A percentile compares a stretch with the other conserved stretches of the same genome.
Conservation (phyloP, 257 asterid species). For the Solanum lignicaule region DNA sequence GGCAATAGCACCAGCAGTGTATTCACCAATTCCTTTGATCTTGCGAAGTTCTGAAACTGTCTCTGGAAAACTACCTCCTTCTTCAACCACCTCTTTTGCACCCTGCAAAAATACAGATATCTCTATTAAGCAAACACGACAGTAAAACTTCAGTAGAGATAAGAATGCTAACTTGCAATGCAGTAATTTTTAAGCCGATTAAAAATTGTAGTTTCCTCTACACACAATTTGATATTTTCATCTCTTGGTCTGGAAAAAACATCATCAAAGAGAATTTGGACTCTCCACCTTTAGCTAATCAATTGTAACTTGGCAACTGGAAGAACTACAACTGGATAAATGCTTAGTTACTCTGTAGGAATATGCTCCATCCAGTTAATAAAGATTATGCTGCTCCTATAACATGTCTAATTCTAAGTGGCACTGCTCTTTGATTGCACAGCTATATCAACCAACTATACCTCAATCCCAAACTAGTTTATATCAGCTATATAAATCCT, state of each 20-base stretch:
- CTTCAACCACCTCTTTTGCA: slow-evolving; percentile 82
- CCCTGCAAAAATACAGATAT: slow-evolving; percentile 35
- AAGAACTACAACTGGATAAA: neutral
- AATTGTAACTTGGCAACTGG: neutral
- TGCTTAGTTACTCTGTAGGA: neutral
- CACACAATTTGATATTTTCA: neutral
- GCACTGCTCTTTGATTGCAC: neutral
- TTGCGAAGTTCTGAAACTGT: slow-evolving; percentile 66
- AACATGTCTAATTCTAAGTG: neutral
- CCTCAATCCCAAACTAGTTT: neutral
- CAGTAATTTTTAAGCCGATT: neutral
- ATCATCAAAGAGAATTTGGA: neutral
- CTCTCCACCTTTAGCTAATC: neutral
- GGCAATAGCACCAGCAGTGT: slow-evolving; percentile 96
- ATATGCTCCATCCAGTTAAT: neutral
- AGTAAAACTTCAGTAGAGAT: neutral
- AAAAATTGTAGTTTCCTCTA: neutral
- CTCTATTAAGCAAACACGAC: neutral
- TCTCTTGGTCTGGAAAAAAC: neutral
- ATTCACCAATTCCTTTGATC: slow-evolving; percentile 86
- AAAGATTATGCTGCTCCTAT: neutral
- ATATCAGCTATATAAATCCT: neutral
- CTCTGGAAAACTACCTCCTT: slow-evolving; percentile 66
- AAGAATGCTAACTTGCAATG: neutral
- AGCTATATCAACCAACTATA: neutral